These are phyloP conservation scores for Scheffersomyces illinoinensis DNA, from an alignment of 1,139 yeast genomes.

Conservation along the genomic window DNA sequence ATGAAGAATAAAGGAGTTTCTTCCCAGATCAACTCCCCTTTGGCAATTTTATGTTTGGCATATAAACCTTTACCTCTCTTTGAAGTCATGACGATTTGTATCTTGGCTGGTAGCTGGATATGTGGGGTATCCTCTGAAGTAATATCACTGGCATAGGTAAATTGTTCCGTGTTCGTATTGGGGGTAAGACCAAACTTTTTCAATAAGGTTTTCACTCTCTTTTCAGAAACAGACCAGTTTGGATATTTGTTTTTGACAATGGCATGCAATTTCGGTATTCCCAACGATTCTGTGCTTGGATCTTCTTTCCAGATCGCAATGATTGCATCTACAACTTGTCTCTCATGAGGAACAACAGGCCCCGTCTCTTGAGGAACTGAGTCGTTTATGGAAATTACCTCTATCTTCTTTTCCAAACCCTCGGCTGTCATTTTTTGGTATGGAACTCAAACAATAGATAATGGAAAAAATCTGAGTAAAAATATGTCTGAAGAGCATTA, in stretches of 20 bases:
- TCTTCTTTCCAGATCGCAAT: constrained; percentile 69
- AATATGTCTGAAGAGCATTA: neutral
- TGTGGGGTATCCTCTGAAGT: constrained; percentile 54
- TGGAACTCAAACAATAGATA: neutral
- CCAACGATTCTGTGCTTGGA: constrained; percentile 60
- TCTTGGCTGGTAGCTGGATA: constrained; percentile 47
- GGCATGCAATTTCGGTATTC: constrained; percentile 54
- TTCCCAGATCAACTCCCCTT: constrained; percentile 58
- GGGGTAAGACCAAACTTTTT: constrained; percentile 54
- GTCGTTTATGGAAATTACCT: constrained; percentile 37
- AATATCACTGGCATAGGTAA: constrained; percentile 55
- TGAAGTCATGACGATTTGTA: constrained; percentile 44
- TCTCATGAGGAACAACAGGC: constrained; percentile 56
- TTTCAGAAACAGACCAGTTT: constrained; percentile 64
- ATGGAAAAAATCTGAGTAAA: neutral
- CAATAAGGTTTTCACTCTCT: constrained; percentile 53
- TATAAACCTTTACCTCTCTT: constrained; percentile 52
- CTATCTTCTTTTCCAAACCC: constrained; percentile 16
- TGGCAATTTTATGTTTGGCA: constrained; percentile 43
- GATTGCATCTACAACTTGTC: constrained; percentile 64
- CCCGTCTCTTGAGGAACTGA: constrained; percentile 20
- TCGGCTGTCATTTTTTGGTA: neutral
- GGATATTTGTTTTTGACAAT: constrained; percentile 53
- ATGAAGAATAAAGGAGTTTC: constrained; percentile 65
- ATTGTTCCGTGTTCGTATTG: constrained; percentile 33